phyloP scores from a whole-genome alignment of 805 yeast species.

The Pichia manshurica region DNA sequence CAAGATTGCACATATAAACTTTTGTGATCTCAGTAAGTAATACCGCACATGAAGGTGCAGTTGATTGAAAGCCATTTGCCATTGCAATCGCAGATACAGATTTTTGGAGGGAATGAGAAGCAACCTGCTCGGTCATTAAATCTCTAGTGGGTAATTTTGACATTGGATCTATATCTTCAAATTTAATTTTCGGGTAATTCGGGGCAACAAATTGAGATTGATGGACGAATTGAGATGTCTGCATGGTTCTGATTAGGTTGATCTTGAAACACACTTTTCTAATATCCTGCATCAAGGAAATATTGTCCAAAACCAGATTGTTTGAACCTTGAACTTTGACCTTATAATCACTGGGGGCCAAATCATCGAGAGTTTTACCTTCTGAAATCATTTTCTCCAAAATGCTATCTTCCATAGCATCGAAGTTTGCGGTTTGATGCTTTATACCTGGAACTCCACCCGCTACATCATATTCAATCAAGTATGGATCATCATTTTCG shows the following conservation, averaged over 20 bases:
- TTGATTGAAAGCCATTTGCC: slow-evolving; percentile 87
- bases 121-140: slow-evolving; percentile 49
- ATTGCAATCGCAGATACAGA: slow-evolving; percentile 74
- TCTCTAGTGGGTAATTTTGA: slow-evolving; percentile 73
- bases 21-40: slow-evolving; percentile 81
- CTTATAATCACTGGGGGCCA: slow-evolving; percentile 36
- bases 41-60: slow-evolving; percentile 72
- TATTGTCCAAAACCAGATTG: slow-evolving; percentile 55
- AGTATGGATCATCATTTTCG: slow-evolving; percentile 56
- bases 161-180: slow-evolving; percentile 75
- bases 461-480: slow-evolving; percentile 77
- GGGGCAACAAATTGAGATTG: slow-evolving; percentile 70
- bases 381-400: slow-evolving; percentile 33
- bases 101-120: slow-evolving; percentile 60
- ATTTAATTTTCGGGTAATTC: slow-evolving; percentile 48
- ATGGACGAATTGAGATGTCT: slow-evolving; percentile 70
- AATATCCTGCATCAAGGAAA: slow-evolving; percentile 78
- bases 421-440: slow-evolving; percentile 45
- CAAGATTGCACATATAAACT: slow-evolving; percentile 67
- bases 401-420: slow-evolving; percentile 39
- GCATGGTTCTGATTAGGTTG: slow-evolving; percentile 83
- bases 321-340: slow-evolving; percentile 53
- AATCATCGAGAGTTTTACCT: slow-evolving; percentile 30
- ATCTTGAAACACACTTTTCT: slow-evolving; percentile 85
- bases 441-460: slow-evolving; percentile 71